Base-by-base conservation (phyloP, 2,329 filamentous ascomycete species). In the Ampelomyces quisqualis region DNA sequence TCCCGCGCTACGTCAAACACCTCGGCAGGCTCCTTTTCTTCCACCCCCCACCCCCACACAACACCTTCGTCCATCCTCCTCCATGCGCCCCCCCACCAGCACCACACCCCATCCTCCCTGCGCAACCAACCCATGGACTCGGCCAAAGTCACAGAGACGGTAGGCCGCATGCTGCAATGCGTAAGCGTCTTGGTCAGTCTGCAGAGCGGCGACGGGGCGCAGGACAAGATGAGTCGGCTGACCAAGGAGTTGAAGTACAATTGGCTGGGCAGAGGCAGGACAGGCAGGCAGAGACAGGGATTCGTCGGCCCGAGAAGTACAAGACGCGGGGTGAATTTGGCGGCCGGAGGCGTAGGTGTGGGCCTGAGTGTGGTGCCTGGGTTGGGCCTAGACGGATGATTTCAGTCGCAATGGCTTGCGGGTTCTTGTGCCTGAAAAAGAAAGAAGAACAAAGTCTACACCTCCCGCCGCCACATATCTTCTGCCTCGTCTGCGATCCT, bases 151-250 rank as follows among this genome's bases (percentile, higher is more conserved):
- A 95, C 93, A 1, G 90, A 97, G 55, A 95, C 91, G 55, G 90
- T 96, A 1, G 93, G 90, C 0, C 78, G 91, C 35, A 95, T 98
- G 88, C 75, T 98, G 49, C 93, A 98, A 72, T 98, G 93, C 68
- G 85, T 97, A 69, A 91, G 86, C 64, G 90, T 98, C 6, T 75
- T 98, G 15, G 87, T 88, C 3, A 84, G 84, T 47, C 80, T 95
- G 9, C 85, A 81, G 59, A 81, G 77, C 1, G 80, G 79, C 7
- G 88, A 94, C 50, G 82, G 85, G 24, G 78, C 81, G 1, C 88
- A 91, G 62, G 79, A 78, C 41, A 88, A 85, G 69, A 86, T 97
- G 59, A 86, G 91, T 47, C 81, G 90, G 59, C 73, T 98, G 48
- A 89, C 86, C 42, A 85, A 88, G 62, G 83, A 93, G 56, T 74